phyloP scores from a whole-genome alignment of 345 rosid species.

The Salix caprea region DNA sequence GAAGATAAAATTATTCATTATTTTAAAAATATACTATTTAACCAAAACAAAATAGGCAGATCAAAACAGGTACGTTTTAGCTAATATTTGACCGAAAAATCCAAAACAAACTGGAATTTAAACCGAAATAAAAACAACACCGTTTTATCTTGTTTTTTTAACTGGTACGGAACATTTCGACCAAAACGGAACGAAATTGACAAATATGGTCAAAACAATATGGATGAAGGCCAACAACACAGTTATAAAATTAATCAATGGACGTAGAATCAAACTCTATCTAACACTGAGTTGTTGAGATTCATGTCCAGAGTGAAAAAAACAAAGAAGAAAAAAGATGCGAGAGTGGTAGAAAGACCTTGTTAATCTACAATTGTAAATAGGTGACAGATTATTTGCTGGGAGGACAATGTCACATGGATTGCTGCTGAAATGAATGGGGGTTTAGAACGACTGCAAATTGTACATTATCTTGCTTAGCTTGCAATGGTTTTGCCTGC shows the following conservation, averaged over 20 bases:
- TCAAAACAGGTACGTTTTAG: rapidly evolving
- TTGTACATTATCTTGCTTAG: not conserved
- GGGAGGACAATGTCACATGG: not conserved
- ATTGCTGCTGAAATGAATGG: no score
- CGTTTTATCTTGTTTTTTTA: no score
- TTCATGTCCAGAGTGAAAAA: not conserved
- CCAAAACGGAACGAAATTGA: no score
- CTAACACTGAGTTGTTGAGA: not conserved
- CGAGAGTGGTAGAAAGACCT: not conserved
- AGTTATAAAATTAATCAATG: not conserved
- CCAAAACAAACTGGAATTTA: rapidly evolving
- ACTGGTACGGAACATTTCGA: rapidly evolving
- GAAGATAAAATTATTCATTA: no score
- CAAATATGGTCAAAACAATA: no score
- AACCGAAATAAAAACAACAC: rapidly evolving
- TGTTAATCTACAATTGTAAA: not conserved
- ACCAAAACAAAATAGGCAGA: rapidly evolving
- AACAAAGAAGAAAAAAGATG: no score
- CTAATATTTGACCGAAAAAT: no score
- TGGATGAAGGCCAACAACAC: not conserved
- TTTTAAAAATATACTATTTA: no score
- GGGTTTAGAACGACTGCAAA: not conserved
- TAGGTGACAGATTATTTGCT: not conserved
- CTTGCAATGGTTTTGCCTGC: not conserved
- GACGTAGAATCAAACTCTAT: not conserved